A percentile compares a stretch with the other conserved stretches of the same genome.
Conservation (phyloP, 1,284 basidiomycete species). For the Albatrellus sp. region DNA sequence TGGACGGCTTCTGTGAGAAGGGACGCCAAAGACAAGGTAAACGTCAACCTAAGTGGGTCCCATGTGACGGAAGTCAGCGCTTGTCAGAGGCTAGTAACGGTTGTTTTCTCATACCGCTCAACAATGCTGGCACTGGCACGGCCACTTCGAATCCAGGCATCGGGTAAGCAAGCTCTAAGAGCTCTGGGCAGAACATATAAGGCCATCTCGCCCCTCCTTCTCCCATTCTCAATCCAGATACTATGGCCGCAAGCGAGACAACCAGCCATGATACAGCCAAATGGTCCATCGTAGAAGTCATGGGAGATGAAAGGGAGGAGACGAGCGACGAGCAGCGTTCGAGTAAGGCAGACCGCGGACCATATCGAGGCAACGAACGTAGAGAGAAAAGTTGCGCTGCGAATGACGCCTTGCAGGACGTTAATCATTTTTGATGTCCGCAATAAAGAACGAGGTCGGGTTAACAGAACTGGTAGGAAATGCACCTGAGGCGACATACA, state of each 20-base stretch:
- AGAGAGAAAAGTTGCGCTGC: slow-evolving; percentile 61
- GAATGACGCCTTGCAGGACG: slow-evolving; percentile 35
- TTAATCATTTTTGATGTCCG: slow-evolving; percentile 24
- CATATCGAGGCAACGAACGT: slow-evolving; percentile 60
- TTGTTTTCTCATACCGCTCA: slow-evolving; percentile 37
- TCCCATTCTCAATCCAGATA: slow-evolving; percentile 63
- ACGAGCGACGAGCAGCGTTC: slow-evolving; percentile 49
- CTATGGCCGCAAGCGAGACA: slow-evolving; percentile 61
- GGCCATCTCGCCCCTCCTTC: slow-evolving; percentile 62
- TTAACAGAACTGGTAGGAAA: slow-evolving; percentile 49
- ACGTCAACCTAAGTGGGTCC: slow-evolving; percentile 24
- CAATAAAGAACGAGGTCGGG: slow-evolving; percentile 40
- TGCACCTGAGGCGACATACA: slow-evolving; percentile 37
- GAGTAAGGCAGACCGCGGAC: slow-evolving; percentile 52
- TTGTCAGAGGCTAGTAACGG: neutral
- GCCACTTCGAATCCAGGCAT: slow-evolving; percentile 35
- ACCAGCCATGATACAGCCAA: slow-evolving; percentile 52
- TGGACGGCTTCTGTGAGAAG: slow-evolving; percentile 54
- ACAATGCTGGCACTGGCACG: slow-evolving; percentile 24
- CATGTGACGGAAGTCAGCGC: too few species aligned
- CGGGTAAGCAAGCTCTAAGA: slow-evolving; percentile 44
- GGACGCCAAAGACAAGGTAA: slow-evolving; percentile 49
- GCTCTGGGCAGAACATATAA: slow-evolving; percentile 66
- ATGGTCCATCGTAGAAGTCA: slow-evolving; percentile 66
- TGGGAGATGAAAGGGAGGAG: slow-evolving; percentile 55